Evolutionary conservation across 257 asterid genomes (phyloP).

Genomic region (Solanum rostratum): DNA sequence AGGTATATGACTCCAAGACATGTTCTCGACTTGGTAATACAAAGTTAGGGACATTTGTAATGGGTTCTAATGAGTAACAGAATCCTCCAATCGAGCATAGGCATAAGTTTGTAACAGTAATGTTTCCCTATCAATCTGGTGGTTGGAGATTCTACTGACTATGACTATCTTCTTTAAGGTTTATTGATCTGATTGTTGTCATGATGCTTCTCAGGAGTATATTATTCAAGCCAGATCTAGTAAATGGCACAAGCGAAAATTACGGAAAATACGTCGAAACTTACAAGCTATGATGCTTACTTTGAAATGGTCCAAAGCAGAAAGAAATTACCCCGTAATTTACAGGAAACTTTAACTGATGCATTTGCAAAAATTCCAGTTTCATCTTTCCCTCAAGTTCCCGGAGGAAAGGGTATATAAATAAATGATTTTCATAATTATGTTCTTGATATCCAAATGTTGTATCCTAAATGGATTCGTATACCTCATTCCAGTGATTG

Average conservation of each 20-base stretch:
- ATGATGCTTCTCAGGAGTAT: not conserved
- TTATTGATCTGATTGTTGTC: not conserved
- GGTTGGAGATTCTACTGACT: not conserved
- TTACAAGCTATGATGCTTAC: conserved; percentile 55
- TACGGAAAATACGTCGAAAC: not conserved
- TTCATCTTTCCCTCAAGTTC: conserved; percentile 72
- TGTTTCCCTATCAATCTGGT: not conserved
- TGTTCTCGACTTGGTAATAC: not conserved
- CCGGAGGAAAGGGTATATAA: conserved; percentile 71
- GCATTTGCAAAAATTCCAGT: conserved; percentile 65
- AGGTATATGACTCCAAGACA: not conserved
- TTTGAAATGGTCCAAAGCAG: conserved; percentile 58
- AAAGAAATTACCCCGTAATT: conserved; percentile 41
- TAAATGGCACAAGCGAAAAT: conserved; percentile 32
- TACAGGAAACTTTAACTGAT: conserved; percentile 56
- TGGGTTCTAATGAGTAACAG: not conserved
- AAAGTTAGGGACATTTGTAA: not conserved
- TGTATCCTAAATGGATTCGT: not conserved
- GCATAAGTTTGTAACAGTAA: not conserved
- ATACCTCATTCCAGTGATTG: conserved; percentile 38
- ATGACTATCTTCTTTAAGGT: not conserved
- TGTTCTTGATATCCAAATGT: not conserved
- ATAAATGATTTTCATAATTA: not conserved
- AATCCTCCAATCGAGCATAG: not conserved
- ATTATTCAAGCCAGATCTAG: not conserved